Percentiles rank a stretch among this genome's conserved stretches.
Conservation (phyloP, 2,329 filamentous ascomycete species). For the Cadophora gregata region DNA sequence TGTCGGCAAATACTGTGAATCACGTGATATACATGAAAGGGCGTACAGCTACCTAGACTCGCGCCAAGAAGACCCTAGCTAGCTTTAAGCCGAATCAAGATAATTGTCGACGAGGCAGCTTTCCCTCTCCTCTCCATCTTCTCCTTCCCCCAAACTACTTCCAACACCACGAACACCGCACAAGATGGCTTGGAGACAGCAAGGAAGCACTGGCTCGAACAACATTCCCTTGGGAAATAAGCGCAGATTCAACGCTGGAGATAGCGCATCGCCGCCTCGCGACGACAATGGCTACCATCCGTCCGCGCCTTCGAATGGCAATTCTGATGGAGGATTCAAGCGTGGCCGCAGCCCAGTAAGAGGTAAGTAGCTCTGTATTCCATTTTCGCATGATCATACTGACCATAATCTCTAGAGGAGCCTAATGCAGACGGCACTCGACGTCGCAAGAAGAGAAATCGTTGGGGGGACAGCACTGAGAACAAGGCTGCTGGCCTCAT, state of each 20-base stretch:
- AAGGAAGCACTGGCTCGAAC: slow-evolving; percentile 96
- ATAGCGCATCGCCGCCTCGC: slow-evolving; percentile 48
- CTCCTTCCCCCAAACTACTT: neutral
- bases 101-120: slow-evolving; percentile 8
- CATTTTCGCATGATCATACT: slow-evolving; percentile 15
- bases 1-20: neutral
- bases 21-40: neutral
- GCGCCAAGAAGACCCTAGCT: neutral
- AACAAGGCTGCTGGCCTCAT: slow-evolving; percentile 99
- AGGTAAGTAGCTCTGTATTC: slow-evolving; percentile 57
- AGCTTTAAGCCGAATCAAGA: slow-evolving; percentile 16
- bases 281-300: slow-evolving; percentile 41
- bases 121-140: neutral
- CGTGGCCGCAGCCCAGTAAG: slow-evolving; percentile 92
- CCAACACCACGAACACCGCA: slow-evolving; percentile 19
- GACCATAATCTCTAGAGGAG: slow-evolving; percentile 38
- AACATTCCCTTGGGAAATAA: slow-evolving; percentile 92
- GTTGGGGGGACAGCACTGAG: slow-evolving; percentile 96
- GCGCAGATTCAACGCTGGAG: slow-evolving; percentile 78
- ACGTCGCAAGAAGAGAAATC: slow-evolving; percentile 96
- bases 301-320: slow-evolving; percentile 31
- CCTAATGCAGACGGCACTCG: slow-evolving; percentile 71
- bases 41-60: neutral
- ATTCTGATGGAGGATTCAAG: slow-evolving; percentile 59
- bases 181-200: slow-evolving; percentile 69